Evolutionary conservation across 352 stramenopile genomes (phyloP).

Genomic region (Peronosclerospora sorghi): DNA sequence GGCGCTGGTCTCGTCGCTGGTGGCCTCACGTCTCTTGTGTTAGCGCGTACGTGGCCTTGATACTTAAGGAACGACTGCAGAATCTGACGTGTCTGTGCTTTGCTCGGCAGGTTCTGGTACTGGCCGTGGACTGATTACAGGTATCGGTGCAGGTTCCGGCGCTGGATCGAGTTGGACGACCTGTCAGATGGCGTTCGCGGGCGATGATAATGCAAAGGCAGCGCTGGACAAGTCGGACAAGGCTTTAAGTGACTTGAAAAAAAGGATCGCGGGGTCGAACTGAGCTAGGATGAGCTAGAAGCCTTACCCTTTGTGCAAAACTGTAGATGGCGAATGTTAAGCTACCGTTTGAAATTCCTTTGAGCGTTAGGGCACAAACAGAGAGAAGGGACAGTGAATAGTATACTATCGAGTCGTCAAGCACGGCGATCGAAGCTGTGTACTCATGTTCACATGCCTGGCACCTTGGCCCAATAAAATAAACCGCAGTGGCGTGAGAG

Average conservation of each 20-base stretch:
- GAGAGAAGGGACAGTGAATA: constrained; percentile 23
- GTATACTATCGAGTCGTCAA: constrained; percentile 39
- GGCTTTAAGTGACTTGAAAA: constrained; percentile 62
- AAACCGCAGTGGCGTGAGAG: no score
- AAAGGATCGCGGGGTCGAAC: constrained; percentile 28
- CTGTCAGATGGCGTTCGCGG: constrained; percentile 74
- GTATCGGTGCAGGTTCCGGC: constrained; percentile 55
- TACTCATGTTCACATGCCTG: neutral
- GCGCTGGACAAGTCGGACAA: constrained; percentile 68
- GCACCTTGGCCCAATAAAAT: no score
- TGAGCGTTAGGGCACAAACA: constrained; percentile 4
- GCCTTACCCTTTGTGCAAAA: neutral
- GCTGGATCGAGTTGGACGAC: constrained; percentile 79
- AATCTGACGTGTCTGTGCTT: constrained; percentile 4
- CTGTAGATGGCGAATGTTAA: neutral
- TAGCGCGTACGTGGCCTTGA: constrained; percentile 49
- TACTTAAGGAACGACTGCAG: neutral
- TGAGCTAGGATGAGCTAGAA: no score
- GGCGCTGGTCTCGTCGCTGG: constrained; percentile 65
- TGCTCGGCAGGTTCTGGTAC: constrained; percentile 40
- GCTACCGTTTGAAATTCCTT: neutral
- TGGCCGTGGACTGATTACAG: constrained; percentile 52
- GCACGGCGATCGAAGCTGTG: no score
- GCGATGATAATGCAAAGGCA: constrained; percentile 48
- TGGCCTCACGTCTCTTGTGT: constrained; percentile 70